Evolutionary conservation across 1,139 yeast species (phyloP).

Genomic region (Saccharomycopsis crataegensis): DNA sequence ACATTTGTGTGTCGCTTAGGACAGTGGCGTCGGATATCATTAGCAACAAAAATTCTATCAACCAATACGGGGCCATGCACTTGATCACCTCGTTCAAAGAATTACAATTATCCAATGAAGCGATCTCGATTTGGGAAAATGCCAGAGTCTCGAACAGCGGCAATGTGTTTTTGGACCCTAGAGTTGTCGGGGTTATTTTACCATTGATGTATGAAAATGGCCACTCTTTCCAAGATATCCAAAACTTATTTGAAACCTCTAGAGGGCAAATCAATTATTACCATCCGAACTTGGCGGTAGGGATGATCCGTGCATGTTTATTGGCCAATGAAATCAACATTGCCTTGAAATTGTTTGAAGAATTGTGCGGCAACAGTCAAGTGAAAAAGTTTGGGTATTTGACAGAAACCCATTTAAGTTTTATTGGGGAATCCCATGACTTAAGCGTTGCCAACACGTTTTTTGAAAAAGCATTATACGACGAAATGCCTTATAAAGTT

Average conservation of each 20-base stretch:
- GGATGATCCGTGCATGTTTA: constrained; percentile 56
- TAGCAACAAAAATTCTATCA: constrained; percentile 34
- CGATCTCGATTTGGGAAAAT: constrained; percentile 45
- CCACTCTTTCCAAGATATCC: constrained; percentile 55
- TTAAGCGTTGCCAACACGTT: constrained; percentile 63
- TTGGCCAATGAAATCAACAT: constrained; percentile 42
- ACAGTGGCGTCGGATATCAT: constrained; percentile 44
- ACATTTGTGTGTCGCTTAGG: constrained; percentile 39
- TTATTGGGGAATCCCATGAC: constrained; percentile 77
- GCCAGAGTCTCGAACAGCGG: constrained; percentile 29
- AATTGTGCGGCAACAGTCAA: constrained; percentile 33
- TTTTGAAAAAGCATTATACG: constrained; percentile 61
- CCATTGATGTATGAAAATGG: constrained; percentile 61
- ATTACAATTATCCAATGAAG: constrained; percentile 43
- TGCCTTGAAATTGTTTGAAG: constrained; percentile 44
- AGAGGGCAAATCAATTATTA: constrained; percentile 30
- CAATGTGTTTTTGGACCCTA: constrained; percentile 37
- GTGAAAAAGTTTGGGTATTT: constrained; percentile 37
- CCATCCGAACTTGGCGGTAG: constrained; percentile 48
- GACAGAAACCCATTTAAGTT: constrained; percentile 65
- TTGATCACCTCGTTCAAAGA: constrained; percentile 52
- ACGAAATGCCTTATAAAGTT: constrained; percentile 64
- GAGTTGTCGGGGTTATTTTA: constrained; percentile 63
- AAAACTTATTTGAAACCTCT: constrained; percentile 38
- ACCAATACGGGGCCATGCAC: constrained; percentile 50